These are phyloP conservation scores for Debaryomyces sp. DNA, from an alignment of 1,139 yeast species.

Conservation along the genomic window DNA sequence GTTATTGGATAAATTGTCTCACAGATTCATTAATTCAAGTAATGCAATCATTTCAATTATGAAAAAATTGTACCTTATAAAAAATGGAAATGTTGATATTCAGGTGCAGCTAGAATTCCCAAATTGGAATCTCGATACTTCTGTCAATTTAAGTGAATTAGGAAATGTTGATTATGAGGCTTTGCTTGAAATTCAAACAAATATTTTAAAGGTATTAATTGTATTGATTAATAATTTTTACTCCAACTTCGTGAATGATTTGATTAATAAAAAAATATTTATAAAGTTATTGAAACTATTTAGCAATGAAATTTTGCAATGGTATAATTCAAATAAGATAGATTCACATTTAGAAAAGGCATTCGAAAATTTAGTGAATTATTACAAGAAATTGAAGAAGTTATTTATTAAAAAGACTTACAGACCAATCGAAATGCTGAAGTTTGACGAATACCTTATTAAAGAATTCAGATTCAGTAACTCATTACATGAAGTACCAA, in stretches of 20 bases:
- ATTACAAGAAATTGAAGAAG: conserved; percentile 72
- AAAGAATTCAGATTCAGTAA: conserved; percentile 45
- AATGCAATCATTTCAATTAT: conserved; percentile 52
- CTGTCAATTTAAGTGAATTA: conserved; percentile 38
- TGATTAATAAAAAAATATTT: conserved; percentile 60
- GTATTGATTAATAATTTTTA: conserved; percentile 75
- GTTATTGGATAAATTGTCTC: conserved; percentile 45
- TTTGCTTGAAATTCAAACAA: conserved; percentile 75
- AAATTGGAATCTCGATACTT: conserved; percentile 52
- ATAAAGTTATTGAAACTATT: conserved; percentile 68
- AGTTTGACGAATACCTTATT: conserved; percentile 41
- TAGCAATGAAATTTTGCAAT: conserved; percentile 70
- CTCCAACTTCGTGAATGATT: conserved; percentile 72
- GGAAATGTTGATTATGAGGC: conserved; percentile 56
- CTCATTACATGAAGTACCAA: conserved; percentile 49
- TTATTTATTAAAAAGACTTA: conserved; percentile 77
- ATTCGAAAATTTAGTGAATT: conserved; percentile 52
- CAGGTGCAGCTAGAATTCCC: conserved; percentile 38
- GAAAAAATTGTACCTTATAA: conserved; percentile 30
- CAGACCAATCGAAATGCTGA: conserved; percentile 57
- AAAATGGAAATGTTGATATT: conserved; percentile 11
- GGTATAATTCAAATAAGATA: conserved; percentile 61
- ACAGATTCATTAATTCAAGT: conserved; percentile 48
- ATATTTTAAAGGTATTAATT: conserved; percentile 76
- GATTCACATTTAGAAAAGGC: conserved; percentile 43